These are phyloP conservation scores for Candida endomychidarum DNA, from an alignment of 805 yeast species.

Conservation along the genomic window DNA sequence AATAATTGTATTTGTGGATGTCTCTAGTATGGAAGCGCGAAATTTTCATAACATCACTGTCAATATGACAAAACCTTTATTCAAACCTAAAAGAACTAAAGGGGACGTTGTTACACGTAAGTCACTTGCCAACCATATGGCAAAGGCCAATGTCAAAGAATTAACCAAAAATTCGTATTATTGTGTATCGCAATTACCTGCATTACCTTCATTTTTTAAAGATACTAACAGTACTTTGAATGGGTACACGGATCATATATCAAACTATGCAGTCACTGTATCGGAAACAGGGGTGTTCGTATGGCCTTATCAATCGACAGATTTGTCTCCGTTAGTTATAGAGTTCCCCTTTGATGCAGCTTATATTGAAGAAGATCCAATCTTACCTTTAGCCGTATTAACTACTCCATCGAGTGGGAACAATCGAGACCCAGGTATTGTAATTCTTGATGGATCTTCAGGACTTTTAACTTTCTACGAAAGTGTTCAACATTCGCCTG, in stretches of 20 bases:
- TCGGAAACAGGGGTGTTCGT: conserved; percentile 55
- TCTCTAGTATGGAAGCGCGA: neutral
- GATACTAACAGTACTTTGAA: conserved; percentile 17
- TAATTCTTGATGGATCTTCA: conserved; percentile 55
- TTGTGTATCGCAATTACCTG: conserved; percentile 55
- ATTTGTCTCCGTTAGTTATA: conserved; percentile 55
- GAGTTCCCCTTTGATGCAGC: conserved; percentile 46
- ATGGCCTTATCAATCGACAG: conserved; percentile 69
- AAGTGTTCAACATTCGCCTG: conserved; percentile 68
- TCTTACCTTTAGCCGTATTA: conserved; percentile 54
- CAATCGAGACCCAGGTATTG: conserved; percentile 62
- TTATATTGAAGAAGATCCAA: conserved; percentile 13
- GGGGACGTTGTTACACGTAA: conserved; percentile 3
- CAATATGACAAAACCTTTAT: conserved; percentile 13
- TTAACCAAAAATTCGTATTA: conserved; percentile 59
- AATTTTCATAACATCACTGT: neutral
- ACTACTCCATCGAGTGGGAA: conserved; percentile 57
- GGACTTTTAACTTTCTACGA: conserved; percentile 73
- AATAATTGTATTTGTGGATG: no score
- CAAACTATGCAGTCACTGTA: conserved; percentile 51
- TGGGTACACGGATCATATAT: conserved; percentile 48
- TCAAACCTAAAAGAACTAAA: conserved; percentile 17
- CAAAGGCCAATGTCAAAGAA: conserved; percentile 28
- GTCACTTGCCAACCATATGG: neutral
- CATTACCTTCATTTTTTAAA: conserved; percentile 47